phyloP scores from a whole-genome alignment of 768 basidiomycete genomes.

The Tephrocybe sp. region DNA sequence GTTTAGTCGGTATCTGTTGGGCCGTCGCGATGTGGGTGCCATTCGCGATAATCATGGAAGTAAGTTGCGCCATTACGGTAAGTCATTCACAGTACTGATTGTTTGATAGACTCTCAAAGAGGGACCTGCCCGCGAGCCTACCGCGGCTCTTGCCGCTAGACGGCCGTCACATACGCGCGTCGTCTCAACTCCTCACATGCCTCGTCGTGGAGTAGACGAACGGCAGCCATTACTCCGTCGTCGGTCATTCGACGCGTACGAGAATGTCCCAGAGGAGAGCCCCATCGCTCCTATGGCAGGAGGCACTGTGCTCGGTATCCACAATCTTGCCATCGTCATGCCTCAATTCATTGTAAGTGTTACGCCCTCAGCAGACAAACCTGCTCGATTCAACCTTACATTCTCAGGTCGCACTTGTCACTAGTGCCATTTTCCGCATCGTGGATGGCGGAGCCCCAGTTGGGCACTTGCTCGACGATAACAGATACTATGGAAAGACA shows the following conservation, averaged over 20 bases:
- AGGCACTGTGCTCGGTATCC: constrained; percentile 91
- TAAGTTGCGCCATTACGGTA: constrained; percentile 24
- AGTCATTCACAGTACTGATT: background rate
- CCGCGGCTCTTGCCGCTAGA: constrained; percentile 22
- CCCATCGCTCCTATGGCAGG: constrained; percentile 63
- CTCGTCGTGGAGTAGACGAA: constrained; percentile 39
- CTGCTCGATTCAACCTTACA: constrained; percentile 12
- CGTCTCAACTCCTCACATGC: constrained; percentile 45
- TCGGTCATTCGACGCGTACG: constrained; percentile 54
- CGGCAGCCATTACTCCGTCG: constrained; percentile 61
- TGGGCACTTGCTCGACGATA: constrained; percentile 34
- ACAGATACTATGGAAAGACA: constrained; percentile 75
- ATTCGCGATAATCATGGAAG: constrained; percentile 98
- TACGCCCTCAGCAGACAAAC: constrained; percentile 1
- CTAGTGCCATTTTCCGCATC: constrained; percentile 81
- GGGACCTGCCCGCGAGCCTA: constrained; percentile 40
- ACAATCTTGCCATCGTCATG: constrained; percentile 93
- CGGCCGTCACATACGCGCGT: constrained; percentile 55
- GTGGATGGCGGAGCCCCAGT: constrained; percentile 59
- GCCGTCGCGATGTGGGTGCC: constrained; percentile 98
- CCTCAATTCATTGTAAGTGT: constrained; percentile 87
- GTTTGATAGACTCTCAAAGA: constrained; percentile 69
- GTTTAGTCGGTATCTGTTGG: constrained; percentile 91
- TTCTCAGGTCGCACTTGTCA: constrained; percentile 76
- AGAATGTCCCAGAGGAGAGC: constrained; percentile 33